Percentiles rank a stretch among this genome's conserved stretches.
phyloP scores from a whole-genome alignment of 2,329 filamentous ascomycete species.

The Alternaria infectoria region DNA sequence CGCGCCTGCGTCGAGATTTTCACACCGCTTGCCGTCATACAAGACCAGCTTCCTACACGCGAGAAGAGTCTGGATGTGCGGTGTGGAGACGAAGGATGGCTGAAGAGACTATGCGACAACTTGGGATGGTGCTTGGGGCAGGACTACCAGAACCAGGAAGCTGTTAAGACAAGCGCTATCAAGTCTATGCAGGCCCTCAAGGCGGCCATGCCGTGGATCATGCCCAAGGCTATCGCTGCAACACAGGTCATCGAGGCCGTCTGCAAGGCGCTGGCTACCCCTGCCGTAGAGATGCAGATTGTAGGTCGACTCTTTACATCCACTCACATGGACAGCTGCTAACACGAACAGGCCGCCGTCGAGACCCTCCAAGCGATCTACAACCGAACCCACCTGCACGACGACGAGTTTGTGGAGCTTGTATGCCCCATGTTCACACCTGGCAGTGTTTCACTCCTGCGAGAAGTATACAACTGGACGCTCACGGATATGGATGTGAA shows the following conservation, averaged over 20 bases:
- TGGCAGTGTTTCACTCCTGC: constrained; percentile 74
- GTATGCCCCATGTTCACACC: constrained; percentile 79
- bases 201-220: constrained; percentile 84
- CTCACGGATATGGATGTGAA: constrained; percentile 77
- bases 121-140: constrained; percentile 74
- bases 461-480: constrained; percentile 80
- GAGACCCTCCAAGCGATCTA: constrained; percentile 87
- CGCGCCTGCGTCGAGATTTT: constrained; percentile 93
- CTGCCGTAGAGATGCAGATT: constrained; percentile 44
- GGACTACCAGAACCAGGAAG: constrained; percentile 68
- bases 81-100: constrained; percentile 84
- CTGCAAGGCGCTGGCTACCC: constrained; percentile 49
- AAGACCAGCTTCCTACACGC: constrained; percentile 76
- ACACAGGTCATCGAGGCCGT: constrained; percentile 47
- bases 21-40: constrained; percentile 76
- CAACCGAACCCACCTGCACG: constrained; percentile 72
- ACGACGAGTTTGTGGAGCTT: constrained; percentile 78
- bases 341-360: constrained; percentile 60
- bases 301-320: constrained; percentile 21
- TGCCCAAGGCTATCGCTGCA: constrained; percentile 78
- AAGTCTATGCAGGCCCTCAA: constrained; percentile 79
- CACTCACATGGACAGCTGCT: constrained; percentile 11
- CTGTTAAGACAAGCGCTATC: constrained; percentile 72
- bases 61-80: constrained; percentile 73
- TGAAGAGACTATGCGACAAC: constrained; percentile 76